Conservation (phyloP, 2,329 filamentous ascomycete genomes). For the Cladobotryum protrusum region DNA sequence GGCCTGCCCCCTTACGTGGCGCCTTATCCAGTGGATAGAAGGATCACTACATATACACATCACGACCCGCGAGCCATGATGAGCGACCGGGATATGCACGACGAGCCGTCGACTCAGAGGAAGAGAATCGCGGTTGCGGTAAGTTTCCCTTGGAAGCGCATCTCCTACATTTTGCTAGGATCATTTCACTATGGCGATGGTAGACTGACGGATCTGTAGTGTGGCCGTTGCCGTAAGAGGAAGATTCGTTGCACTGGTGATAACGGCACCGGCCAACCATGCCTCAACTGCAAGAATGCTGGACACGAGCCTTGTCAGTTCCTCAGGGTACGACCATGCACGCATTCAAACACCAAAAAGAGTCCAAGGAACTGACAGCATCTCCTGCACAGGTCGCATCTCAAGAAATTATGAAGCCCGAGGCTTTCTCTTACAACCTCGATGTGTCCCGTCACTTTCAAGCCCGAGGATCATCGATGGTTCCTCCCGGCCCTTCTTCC, state of each 20-base stretch:
- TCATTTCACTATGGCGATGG: neutral
- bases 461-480: slow-evolving; percentile 16
- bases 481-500: slow-evolving; percentile 6
- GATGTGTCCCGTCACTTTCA: slow-evolving; percentile 27
- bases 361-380: slow-evolving; percentile 5
- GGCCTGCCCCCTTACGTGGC: slow-evolving; percentile 14
- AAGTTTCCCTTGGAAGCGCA: slow-evolving; percentile 31
- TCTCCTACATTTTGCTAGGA: too few species aligned
- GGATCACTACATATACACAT: slow-evolving; percentile 8
- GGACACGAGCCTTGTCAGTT: slow-evolving; percentile 70
- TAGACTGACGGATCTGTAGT: slow-evolving; percentile 47
- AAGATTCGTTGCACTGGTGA: slow-evolving; percentile 96
- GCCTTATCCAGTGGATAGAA: slow-evolving; percentile 13
- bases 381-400: slow-evolving; percentile 24
- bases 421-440: slow-evolving; percentile 23
- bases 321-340: slow-evolving; percentile 56
- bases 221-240: slow-evolving; percentile 79
- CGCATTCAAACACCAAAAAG: neutral
- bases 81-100: slow-evolving; percentile 14
- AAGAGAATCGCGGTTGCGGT: slow-evolving; percentile 57
- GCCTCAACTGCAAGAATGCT: slow-evolving; percentile 73
- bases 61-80: slow-evolving; percentile 11
- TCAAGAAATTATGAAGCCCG: slow-evolving; percentile 24
- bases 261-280: slow-evolving; percentile 67
- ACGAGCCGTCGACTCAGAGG: slow-evolving; percentile 40